phyloP scores from a whole-genome alignment of 345 rosid genomes.

The Physaria fendleri region DNA sequence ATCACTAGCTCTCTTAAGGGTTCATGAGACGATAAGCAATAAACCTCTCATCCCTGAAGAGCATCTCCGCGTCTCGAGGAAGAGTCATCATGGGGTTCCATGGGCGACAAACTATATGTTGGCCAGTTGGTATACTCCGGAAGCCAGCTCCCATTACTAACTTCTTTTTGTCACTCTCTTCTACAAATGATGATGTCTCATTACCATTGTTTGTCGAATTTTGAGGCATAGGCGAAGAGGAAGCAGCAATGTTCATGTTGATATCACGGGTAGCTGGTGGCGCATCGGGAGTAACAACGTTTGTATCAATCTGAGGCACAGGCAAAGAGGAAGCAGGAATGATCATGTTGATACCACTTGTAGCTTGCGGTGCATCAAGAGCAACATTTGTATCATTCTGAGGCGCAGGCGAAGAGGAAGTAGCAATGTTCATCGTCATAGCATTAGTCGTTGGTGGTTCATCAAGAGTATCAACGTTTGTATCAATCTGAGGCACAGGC shows the following conservation, averaged over 20 bases:
- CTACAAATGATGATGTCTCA: background rate
- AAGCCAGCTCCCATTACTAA: conserved; percentile 21
- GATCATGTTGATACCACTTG: background rate
- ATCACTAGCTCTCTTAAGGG: too few relatives aligned
- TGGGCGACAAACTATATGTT: conserved; percentile 22
- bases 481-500: conserved; percentile 1
- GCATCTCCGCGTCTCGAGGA: conserved; percentile 19
- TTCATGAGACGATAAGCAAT: conserved; percentile 18
- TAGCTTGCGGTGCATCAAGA: background rate
- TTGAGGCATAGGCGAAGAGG: background rate
- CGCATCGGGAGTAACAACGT: background rate
- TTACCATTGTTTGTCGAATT: background rate
- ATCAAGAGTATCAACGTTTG: background rate
- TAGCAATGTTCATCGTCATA: background rate
- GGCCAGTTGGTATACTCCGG: background rate
- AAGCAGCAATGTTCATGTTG: background rate
- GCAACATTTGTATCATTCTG: background rate
- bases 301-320: background rate
- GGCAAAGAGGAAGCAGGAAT: conserved; percentile 1
- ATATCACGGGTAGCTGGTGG: background rate
- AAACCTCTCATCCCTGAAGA: conserved; percentile 27
- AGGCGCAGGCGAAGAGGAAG: background rate
- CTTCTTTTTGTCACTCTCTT: conserved; percentile 1
- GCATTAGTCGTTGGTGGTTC: background rate
- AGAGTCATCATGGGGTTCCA: conserved; percentile 16